Percentiles rank a stretch among this genome's conserved stretches.
phyloP scores from a whole-genome alignment of 352 stramenopile species.

The Sclerospora graminicola region DNA sequence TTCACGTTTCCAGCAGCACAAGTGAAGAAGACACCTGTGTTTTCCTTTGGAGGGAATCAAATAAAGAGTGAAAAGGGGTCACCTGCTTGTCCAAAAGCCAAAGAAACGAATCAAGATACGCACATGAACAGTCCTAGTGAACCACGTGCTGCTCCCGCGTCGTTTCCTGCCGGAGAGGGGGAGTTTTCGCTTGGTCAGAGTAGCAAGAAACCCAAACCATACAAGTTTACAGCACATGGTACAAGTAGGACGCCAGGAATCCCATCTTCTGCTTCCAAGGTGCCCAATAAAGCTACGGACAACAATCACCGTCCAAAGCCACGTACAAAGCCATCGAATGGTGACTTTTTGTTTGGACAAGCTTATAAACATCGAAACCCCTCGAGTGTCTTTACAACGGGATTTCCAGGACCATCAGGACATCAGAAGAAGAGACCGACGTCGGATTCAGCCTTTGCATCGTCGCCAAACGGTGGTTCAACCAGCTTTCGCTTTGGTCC shows the following conservation, averaged over 20 bases:
- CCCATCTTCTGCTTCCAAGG: not conserved
- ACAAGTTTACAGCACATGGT: no score
- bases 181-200: conserved; percentile 15
- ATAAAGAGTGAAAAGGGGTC: not conserved
- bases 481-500: not conserved
- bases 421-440: conserved; percentile 13
- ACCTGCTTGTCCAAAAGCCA: not conserved
- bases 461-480: not conserved
- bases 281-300: not conserved
- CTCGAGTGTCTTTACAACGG: conserved; percentile 9
- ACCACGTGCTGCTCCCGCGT: not conserved
- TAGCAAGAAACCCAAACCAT: conserved; percentile 8
- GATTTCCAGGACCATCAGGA: conserved; percentile 4
- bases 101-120: conserved; percentile 1
- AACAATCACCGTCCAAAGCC: conserved; percentile 6
- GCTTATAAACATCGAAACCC: conserved; percentile 22
- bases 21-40: conserved; percentile 11
- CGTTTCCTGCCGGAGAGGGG: conserved; percentile 1
- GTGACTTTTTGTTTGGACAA: conserved; percentile 18
- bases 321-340: conserved; percentile 1
- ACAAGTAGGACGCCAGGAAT: not conserved
- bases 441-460: conserved; percentile 2
- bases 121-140: conserved; percentile 14
- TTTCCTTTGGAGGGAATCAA: conserved; percentile 16
- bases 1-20: not conserved